Conservation (phyloP, 2,329 filamentous ascomycete species). For the Onygenales sp. region DNA sequence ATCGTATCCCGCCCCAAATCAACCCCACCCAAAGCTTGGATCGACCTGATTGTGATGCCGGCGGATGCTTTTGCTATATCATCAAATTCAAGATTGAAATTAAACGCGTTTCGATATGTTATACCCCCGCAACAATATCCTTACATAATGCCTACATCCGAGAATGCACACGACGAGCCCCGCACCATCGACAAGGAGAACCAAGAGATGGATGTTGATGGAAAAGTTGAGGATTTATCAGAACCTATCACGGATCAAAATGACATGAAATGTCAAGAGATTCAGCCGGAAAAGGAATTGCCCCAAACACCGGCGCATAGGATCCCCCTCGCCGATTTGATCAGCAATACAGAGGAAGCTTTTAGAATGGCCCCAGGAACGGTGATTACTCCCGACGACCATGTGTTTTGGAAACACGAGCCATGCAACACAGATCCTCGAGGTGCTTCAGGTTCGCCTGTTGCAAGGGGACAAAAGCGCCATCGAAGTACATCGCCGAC, state of each 20-base stretch:
- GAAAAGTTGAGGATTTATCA: neutral
- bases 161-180: neutral
- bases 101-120: slow-evolving; percentile 24
- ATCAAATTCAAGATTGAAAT: slow-evolving; percentile 27
- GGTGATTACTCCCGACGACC: slow-evolving; percentile 49
- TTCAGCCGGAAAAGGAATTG: slow-evolving; percentile 25
- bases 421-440: slow-evolving; percentile 32
- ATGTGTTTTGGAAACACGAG: slow-evolving; percentile 49
- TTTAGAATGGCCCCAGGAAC: slow-evolving; percentile 36
- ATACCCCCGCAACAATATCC: neutral
- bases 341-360: slow-evolving; percentile 51
- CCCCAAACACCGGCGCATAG: slow-evolving; percentile 52
- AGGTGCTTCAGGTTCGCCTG: slow-evolving; percentile 40
- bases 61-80: slow-evolving; percentile 8
- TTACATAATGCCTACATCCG: neutral
- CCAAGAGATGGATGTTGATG: neutral
- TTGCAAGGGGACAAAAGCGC: slow-evolving; percentile 49
- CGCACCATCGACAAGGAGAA: neutral
- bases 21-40: neutral
- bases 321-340: slow-evolving; percentile 51
- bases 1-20: neutral
- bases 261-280: slow-evolving; percentile 11
- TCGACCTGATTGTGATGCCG: slow-evolving; percentile 11
- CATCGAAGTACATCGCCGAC: slow-evolving; percentile 64
- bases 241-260: neutral